Base-by-base conservation (phyloP, 2,329 filamentous ascomycete species). In the Tolypocladium album region DNA sequence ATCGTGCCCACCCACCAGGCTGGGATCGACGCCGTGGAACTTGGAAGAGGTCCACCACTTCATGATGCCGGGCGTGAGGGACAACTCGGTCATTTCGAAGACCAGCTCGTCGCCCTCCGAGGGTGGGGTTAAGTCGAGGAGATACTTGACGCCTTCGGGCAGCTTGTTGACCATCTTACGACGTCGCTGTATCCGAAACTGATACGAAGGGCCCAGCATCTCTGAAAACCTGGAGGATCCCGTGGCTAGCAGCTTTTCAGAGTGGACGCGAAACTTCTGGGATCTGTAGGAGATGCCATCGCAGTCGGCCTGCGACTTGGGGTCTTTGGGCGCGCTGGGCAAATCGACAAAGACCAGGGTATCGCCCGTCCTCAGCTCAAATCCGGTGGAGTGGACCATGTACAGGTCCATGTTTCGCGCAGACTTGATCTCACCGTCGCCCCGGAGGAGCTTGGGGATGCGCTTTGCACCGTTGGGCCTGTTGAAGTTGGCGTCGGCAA, bases 41-140 rank as follows among this genome's bases (percentile, higher is more conserved):
- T 65, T 58, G 27, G 68, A 64, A 2, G 76, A 72, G 2, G 67
- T 71, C 69, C 79, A 80, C 85, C 85, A 88, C 20, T 75, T 74
- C 36, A 78, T 77, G 40, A 88, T 76, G 0, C 80, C 79, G 4
- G 74, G 69, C 0, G 85, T 81, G 58, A 86, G 79, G 15, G 80
- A 86, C 15, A 88, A 66, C 60, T 84, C 79, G 0, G 82, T 82
- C 60, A 85, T 76, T 61, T 83, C 75, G 31, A 82, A 79, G 1
- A 86, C 80, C 12, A 84, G 78, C 15, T 87, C 85, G 2, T 88
- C 84, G 1, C 84, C 87, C 67, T 87, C 81, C 0, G 72, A 71
- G 0, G 82, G 79, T 0, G 86, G 86, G 0, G 85, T 88, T 15
- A 89, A 74, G 64, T 89, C 85, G 42, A 89, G 66, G 22, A 88